Conservation (phyloP, 768 basidiomycete species). For the Gymnopilus dilepis region DNA sequence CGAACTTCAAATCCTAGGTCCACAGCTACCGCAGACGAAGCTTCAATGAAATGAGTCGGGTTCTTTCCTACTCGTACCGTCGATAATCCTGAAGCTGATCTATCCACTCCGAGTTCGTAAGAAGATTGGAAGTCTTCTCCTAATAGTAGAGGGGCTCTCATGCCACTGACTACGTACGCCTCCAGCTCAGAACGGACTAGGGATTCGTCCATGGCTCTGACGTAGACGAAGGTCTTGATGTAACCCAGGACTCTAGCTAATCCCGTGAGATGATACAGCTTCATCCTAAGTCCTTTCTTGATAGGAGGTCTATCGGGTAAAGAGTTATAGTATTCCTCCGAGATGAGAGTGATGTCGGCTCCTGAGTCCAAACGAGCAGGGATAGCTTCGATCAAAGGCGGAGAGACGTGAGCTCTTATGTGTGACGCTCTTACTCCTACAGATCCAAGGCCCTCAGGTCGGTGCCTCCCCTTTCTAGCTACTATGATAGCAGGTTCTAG, state of each 20-base stretch:
- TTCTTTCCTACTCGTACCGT: constrained; percentile 11
- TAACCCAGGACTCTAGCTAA: constrained; percentile 23
- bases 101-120: constrained; percentile 13
- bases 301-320: constrained; percentile 3
- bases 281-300: constrained; percentile 20
- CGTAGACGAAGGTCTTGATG: constrained; percentile 13
- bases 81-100: constrained; percentile 11
- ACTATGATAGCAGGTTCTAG: background rate
- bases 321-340: constrained; percentile 11
- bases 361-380: constrained; percentile 8
- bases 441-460: constrained; percentile 16
- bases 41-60: background rate
- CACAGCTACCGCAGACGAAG: constrained; percentile 14
- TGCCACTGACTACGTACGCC: constrained; percentile 29
- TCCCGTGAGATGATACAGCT: constrained; percentile 18
- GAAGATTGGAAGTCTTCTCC: constrained; percentile 22
- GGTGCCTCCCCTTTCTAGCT: background rate
- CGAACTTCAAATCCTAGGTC: constrained; percentile 27
- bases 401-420: background rate
- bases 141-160: constrained; percentile 23
- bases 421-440: constrained; percentile 7
- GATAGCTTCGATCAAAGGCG: background rate
- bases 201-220: background rate
- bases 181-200: constrained; percentile 24
- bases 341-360: constrained; percentile 12